Evolutionary conservation across 1,284 basidiomycete species (phyloP).

Genomic region (Salmacisia buchloeana): DNA sequence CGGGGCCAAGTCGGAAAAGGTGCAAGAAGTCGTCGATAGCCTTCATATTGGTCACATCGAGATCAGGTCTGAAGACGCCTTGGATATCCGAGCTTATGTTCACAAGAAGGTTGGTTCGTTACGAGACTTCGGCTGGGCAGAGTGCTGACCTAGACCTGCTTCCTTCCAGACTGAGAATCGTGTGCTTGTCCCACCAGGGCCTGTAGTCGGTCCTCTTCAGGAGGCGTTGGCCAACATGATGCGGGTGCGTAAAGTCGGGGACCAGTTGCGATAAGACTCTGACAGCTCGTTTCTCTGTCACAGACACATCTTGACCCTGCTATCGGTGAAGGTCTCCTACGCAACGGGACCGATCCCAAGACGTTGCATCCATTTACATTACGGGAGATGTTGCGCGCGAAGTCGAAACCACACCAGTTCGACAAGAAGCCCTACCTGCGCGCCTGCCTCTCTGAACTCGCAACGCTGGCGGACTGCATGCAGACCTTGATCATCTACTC

Average conservation of each 20-base stretch:
- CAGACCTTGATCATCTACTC: constrained; percentile 64
- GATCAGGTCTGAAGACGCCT: constrained; percentile 82
- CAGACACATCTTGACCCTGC: constrained; percentile 31
- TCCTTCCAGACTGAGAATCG: constrained; percentile 31
- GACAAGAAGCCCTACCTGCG: constrained; percentile 21
- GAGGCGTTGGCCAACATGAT: constrained; percentile 50
- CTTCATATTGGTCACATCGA: constrained; percentile 96
- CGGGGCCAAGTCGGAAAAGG: constrained; percentile 74
- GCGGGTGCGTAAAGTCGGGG: constrained; percentile 56
- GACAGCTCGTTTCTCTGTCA: neutral
- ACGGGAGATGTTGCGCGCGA: constrained; percentile 12
- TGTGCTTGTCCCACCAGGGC: constrained; percentile 36
- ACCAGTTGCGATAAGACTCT: neutral
- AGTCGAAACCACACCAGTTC: constrained; percentile 18
- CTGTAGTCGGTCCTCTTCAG: constrained; percentile 35
- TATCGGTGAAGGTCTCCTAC: constrained; percentile 30
- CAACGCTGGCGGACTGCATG: constrained; percentile 37
- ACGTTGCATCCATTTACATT: constrained; percentile 36
- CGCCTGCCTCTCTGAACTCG: constrained; percentile 23
- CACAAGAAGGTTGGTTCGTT: constrained; percentile 64
- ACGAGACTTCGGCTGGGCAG: neutral
- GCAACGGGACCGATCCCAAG: constrained; percentile 27
- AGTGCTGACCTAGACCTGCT: neutral
- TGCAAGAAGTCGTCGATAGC: constrained; percentile 85
- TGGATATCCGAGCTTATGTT: constrained; percentile 80